A percentile compares a stretch with the other conserved stretches of the same genome.
phyloP scores from a whole-genome alignment of 352 stramenopile genomes.

The Globisporangium radiosum region DNA sequence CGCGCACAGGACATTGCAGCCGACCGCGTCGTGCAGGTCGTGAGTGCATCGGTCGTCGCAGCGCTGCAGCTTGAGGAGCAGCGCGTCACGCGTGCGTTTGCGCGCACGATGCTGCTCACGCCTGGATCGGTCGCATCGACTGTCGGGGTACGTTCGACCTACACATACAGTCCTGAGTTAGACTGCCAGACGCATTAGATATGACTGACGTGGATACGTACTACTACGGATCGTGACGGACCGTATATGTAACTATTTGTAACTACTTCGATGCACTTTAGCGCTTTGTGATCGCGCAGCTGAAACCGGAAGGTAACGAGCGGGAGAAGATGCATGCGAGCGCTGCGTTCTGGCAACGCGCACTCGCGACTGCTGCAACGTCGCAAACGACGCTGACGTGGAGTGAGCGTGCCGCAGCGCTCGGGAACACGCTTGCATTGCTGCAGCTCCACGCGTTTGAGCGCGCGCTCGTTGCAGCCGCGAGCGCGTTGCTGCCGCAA shows the following conservation, averaged over 20 bases:
- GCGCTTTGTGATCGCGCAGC: slow-evolving; percentile 6
- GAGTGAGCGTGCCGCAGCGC: slow-evolving; percentile 21
- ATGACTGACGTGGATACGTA: background rate
- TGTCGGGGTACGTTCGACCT: slow-evolving; percentile 10
- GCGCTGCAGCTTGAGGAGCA: slow-evolving; percentile 13
- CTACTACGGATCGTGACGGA: background rate
- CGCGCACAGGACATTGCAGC: slow-evolving; percentile 7
- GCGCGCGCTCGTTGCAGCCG: slow-evolving; percentile 14
- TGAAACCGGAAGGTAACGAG: background rate
- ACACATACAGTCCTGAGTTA: background rate
- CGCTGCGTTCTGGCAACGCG: slow-evolving; percentile 7
- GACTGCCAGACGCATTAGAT: background rate
- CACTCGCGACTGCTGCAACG: slow-evolving; percentile 6
- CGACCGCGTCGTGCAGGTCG: slow-evolving; percentile 25
- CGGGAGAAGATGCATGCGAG: background rate
- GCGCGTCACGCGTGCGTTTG: slow-evolving; percentile 19
- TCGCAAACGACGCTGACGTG: slow-evolving; percentile 13
- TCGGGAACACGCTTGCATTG: slow-evolving; percentile 35
- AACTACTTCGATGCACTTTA: background rate
- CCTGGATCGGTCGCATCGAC: slow-evolving; percentile 17
- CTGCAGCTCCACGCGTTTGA: slow-evolving; percentile 21
- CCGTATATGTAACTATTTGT: background rate
- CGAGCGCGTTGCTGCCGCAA: slow-evolving; percentile 18
- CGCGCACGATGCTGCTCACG: slow-evolving; percentile 21
- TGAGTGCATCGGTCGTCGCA: slow-evolving; percentile 16